phyloP scores from a whole-genome alignment of 2,329 filamentous ascomycete species.

The Aureobasidium subglaciale region DNA sequence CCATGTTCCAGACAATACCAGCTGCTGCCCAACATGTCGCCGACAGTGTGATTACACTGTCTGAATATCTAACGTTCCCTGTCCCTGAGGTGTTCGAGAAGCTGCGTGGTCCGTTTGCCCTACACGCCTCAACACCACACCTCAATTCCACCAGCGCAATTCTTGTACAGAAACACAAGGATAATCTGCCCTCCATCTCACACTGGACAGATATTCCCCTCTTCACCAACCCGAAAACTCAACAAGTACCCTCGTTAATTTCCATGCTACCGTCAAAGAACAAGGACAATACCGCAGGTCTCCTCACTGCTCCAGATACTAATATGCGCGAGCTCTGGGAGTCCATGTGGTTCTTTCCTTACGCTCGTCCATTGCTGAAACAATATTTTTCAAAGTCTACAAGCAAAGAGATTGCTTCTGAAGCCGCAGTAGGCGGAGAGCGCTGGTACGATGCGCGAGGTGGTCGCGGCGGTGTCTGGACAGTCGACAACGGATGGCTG shows the following conservation, averaged over 20 bases:
- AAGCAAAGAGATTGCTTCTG: slow-evolving; percentile 11
- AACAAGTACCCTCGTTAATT: slow-evolving; percentile 4
- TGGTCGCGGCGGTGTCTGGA: slow-evolving; percentile 12
- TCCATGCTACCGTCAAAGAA: neutral
- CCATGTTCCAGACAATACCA: slow-evolving; percentile 8
- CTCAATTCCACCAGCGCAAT: slow-evolving; percentile 10
- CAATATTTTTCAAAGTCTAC: slow-evolving; percentile 1
- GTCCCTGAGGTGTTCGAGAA: neutral
- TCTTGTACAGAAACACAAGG: neutral
- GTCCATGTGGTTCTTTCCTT: slow-evolving; percentile 11
- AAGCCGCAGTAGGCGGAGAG: slow-evolving; percentile 7
- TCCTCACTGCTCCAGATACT: neutral
- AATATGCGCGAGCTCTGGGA: slow-evolving; percentile 7
- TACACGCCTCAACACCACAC: neutral
- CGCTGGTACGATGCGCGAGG: slow-evolving; percentile 10
- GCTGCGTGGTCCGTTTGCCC: neutral
- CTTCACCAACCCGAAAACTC: slow-evolving; percentile 6
- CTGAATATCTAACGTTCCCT: neutral
- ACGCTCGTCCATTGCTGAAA: slow-evolving; percentile 5
- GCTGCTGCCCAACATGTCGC: neutral
- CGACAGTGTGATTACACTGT: neutral
- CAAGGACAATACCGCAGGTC: neutral
- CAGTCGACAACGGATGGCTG: slow-evolving; percentile 8
- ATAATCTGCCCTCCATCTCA: neutral
- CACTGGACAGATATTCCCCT: slow-evolving; percentile 1